A percentile compares a stretch with the other conserved stretches of the same genome.
These are phyloP conservation scores for Xylaria sp. DNA, from an alignment of 2,329 filamentous ascomycete genomes.

Conservation along the genomic window DNA sequence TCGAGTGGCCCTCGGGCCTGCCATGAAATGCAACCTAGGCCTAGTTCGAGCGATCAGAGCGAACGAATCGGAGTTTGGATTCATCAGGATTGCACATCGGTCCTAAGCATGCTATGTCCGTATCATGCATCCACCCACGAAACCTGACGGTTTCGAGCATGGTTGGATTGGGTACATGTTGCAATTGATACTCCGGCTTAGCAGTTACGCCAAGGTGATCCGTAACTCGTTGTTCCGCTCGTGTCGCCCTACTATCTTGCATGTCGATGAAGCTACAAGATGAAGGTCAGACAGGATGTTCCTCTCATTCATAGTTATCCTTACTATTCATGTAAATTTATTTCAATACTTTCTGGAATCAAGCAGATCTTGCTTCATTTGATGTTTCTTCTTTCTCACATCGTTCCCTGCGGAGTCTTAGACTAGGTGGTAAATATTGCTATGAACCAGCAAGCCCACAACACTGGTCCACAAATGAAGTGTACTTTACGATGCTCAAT, in stretches of 20 bases:
- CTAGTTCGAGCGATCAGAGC: not conserved
- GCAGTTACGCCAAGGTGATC: not conserved
- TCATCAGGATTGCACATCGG: not conserved
- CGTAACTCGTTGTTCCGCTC: not conserved
- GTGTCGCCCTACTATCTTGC: not conserved
- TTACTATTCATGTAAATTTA: not conserved
- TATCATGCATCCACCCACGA: not conserved
- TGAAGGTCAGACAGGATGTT: not conserved
- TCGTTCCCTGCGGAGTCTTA: not conserved
- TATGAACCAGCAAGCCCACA: not conserved
- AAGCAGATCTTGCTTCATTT: not conserved
- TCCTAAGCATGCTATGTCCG: conserved; percentile 16
- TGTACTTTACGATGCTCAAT: not conserved
- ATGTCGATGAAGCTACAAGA: not conserved
- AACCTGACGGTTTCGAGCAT: not conserved
- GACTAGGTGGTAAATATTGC: not conserved
- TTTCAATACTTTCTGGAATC: not conserved
- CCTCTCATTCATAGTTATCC: not conserved
- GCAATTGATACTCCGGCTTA: not conserved
- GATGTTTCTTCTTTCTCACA: not conserved
- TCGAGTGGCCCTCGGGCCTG: not conserved
- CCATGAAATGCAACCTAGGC: not conserved
- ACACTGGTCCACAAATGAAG: not conserved
- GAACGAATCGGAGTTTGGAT: conserved; percentile 44
- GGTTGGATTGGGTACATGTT: not conserved